Evolutionary conservation across 768 basidiomycete genomes (phyloP).

Genomic region (Clathrus columnatus): DNA sequence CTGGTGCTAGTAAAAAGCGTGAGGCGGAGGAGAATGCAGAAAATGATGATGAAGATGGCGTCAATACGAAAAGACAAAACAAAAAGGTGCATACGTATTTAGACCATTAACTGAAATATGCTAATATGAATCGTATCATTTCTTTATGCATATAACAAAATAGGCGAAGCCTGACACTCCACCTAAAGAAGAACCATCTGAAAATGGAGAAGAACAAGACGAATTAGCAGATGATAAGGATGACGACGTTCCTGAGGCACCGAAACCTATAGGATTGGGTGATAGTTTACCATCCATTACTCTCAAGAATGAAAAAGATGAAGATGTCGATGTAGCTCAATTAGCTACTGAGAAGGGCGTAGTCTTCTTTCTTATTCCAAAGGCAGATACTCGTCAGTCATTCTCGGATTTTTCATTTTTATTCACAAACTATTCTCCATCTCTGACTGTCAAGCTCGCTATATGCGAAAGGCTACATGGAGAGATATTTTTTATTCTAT

Average conservation of each 20-base stretch:
- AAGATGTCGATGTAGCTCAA: constrained; percentile 60
- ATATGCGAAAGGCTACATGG: no score
- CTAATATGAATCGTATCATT: neutral
- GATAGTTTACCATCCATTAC: constrained; percentile 63
- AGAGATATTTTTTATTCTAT: neutral
- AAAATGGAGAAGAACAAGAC: constrained; percentile 14
- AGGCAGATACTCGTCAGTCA: constrained; percentile 72
- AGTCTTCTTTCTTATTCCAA: constrained; percentile 77
- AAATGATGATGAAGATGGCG: constrained; percentile 6
- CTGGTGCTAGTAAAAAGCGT: constrained; percentile 29
- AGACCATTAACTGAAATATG: neutral
- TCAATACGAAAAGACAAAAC: constrained; percentile 9
- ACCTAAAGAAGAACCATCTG: neutral
- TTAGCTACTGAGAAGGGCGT: constrained; percentile 65
- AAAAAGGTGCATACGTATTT: neutral
- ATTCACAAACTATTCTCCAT: neutral
- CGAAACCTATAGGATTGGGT: constrained; percentile 52
- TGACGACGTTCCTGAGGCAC: constrained; percentile 13
- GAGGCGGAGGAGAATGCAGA: constrained; percentile 20
- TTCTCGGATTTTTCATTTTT: constrained; percentile 13
- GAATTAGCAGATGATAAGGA: constrained; percentile 16
- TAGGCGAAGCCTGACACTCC: constrained; percentile 3
- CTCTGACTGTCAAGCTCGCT: no score
- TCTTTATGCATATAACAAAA: neutral
- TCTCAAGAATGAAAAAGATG: constrained; percentile 79